These are phyloP conservation scores for Singerocomus inundabilis DNA, from an alignment of 1,284 basidiomycete genomes.

Conservation along the genomic window DNA sequence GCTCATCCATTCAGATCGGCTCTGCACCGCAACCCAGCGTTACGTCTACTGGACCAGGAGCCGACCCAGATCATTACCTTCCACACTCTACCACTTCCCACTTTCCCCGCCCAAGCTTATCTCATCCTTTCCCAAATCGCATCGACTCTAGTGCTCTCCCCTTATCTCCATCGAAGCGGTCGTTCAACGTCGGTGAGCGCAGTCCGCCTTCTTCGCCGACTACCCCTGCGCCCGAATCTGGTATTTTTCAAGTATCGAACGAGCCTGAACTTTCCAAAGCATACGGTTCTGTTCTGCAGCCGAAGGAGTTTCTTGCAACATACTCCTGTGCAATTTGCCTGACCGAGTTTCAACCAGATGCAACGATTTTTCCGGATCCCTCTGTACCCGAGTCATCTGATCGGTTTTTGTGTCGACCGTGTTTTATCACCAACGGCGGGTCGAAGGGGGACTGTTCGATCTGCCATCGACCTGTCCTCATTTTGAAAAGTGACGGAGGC, in stretches of 20 bases:
- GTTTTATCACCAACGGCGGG: constrained; percentile 68
- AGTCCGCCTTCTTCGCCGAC: constrained; percentile 38
- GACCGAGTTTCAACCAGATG: constrained; percentile 67
- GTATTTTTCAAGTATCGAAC: constrained; percentile 61
- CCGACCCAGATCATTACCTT: constrained; percentile 9
- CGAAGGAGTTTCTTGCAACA: constrained; percentile 64
- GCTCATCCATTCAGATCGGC: constrained; percentile 24
- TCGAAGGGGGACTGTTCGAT: constrained; percentile 68
- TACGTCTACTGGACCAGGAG: constrained; percentile 7
- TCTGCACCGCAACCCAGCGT: constrained; percentile 16
- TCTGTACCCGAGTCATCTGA: constrained; percentile 38
- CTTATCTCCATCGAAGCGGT: constrained; percentile 55
- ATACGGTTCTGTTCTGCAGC: constrained; percentile 77
- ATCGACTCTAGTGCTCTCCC: constrained; percentile 54
- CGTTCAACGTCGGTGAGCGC: constrained; percentile 26
- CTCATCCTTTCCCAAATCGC: constrained; percentile 35
- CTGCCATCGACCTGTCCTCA: constrained; percentile 67
- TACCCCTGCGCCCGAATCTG: constrained; percentile 39
- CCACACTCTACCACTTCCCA: constrained; percentile 38
- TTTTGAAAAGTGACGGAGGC: constrained; percentile 70
- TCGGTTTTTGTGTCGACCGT: constrained; percentile 68
- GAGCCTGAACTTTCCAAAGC: constrained; percentile 71
- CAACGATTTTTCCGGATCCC: constrained; percentile 80
- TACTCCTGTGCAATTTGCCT: constrained; percentile 69
- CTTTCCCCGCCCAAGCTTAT: constrained; percentile 50